phyloP scores from a whole-genome alignment of 164 flowering plant species.

The Warburgia ugandensis region DNA sequence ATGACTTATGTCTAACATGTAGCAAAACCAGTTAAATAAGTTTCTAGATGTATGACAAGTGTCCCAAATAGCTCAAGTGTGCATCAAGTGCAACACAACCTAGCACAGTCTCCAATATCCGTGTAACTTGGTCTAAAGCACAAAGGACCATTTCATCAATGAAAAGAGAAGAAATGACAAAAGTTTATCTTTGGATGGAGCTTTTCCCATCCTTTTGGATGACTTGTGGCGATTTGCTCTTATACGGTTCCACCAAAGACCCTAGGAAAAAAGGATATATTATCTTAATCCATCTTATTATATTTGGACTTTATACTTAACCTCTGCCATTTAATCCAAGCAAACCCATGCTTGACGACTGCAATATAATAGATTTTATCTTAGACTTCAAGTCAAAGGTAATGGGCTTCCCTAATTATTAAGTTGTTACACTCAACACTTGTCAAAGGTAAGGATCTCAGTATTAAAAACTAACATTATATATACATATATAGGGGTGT shows the following conservation, averaged over 20 bases:
- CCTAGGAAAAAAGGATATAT: too few species aligned
- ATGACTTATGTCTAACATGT: too few species aligned
- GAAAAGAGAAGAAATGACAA: not conserved
- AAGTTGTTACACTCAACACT: not conserved
- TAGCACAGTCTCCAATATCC: not conserved
- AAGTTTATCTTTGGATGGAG: not conserved
- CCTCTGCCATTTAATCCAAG: too few species aligned
- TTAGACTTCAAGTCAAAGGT: conserved; percentile 3
- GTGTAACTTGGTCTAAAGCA: not conserved
- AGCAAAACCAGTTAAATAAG: too few species aligned
- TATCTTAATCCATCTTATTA: too few species aligned
- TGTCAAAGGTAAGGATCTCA: not conserved
- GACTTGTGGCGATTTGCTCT: not conserved
- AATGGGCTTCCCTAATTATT: not conserved
- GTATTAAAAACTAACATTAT: not conserved
- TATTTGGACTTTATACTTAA: too few species aligned
- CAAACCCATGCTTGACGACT: too few species aligned
- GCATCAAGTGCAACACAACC: not conserved
- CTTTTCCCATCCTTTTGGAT: conserved; percentile 1
- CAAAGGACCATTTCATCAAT: not conserved
- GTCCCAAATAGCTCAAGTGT: not conserved
- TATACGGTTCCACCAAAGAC: too few species aligned
- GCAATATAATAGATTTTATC: not conserved
- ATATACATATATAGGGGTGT: too few species aligned
- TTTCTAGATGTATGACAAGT: not conserved